Conservation (phyloP, 306 rosid genomes). For the Oxytropis ochrocephala region DNA sequence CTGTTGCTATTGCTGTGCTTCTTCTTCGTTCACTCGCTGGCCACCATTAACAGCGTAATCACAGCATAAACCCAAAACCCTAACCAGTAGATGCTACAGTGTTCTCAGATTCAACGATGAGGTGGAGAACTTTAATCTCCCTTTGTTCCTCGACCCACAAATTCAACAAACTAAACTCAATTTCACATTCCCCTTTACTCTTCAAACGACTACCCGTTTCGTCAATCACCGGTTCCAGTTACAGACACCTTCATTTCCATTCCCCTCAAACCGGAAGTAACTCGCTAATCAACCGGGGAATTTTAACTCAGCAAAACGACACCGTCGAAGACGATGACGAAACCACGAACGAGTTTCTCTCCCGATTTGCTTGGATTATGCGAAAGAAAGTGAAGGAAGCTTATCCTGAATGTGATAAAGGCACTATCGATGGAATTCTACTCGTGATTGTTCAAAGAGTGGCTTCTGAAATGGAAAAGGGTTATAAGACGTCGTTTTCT, state of each 20-base stretch:
- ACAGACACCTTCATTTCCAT: constrained; percentile 30
- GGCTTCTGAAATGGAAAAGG: constrained; percentile 57
- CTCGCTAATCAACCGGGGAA: constrained; percentile 10
- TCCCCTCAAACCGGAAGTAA: neutral
- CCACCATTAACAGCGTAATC: neutral
- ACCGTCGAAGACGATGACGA: constrained; percentile 25
- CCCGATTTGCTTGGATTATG: constrained; percentile 76
- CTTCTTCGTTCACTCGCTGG: neutral
- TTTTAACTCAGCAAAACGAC: constrained; percentile 3
- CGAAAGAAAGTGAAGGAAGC: constrained; percentile 45
- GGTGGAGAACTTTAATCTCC: constrained; percentile 35
- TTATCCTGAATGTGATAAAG: constrained; percentile 45
- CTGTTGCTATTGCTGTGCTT: neutral
- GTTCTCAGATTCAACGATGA: constrained; percentile 29
- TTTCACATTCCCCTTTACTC: constrained; percentile 15
- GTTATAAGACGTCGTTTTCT: constrained; percentile 1
- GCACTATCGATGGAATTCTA: constrained; percentile 60
- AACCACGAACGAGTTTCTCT: constrained; percentile 58
- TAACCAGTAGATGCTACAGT: neutral
- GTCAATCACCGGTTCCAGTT: neutral
- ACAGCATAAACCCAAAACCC: constrained; percentile 25
- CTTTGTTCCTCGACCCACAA: constrained; percentile 14
- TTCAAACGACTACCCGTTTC: constrained; percentile 7
- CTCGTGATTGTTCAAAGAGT: constrained; percentile 52
- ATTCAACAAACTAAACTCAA: constrained; percentile 30